Percentiles rank a stretch among this genome's conserved stretches.
These are phyloP conservation scores for Candida boidinii DNA, from an alignment of 805 yeast species.

Conservation along the genomic window DNA sequence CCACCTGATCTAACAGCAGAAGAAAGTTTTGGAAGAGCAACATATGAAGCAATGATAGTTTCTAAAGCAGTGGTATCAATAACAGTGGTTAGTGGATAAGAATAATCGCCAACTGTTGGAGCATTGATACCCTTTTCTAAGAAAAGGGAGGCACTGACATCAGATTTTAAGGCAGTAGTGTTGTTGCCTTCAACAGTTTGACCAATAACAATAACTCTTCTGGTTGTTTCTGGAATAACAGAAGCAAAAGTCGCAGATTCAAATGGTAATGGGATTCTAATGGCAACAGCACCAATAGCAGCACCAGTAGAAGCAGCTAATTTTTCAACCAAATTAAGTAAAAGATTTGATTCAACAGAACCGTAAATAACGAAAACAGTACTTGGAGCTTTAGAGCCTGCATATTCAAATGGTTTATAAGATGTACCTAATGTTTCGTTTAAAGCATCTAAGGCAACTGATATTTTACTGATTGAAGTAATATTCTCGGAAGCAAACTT, in stretches of 20 bases:
- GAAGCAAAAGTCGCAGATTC: slow-evolving; percentile 50
- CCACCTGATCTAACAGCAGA: slow-evolving; percentile 28
- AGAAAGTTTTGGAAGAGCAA: slow-evolving; percentile 15
- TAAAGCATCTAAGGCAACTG: slow-evolving; percentile 38
- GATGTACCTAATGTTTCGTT: slow-evolving; percentile 46
- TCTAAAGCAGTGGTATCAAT: slow-evolving; percentile 50
- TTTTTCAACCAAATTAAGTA: slow-evolving; percentile 34
- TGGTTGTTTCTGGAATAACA: slow-evolving; percentile 48
- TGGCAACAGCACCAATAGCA: slow-evolving; percentile 57
- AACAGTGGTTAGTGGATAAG: slow-evolving; percentile 40
- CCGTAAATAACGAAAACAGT: slow-evolving; percentile 83
- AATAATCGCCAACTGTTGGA: slow-evolving; percentile 39
- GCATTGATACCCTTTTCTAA: slow-evolving; percentile 32
- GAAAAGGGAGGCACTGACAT: slow-evolving; percentile 66
- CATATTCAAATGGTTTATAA: slow-evolving; percentile 60
- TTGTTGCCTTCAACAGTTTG: slow-evolving; percentile 34
- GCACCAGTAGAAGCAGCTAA: slow-evolving; percentile 22
- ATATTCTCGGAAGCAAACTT: slow-evolving; percentile 11
- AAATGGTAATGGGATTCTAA: slow-evolving; percentile 78
- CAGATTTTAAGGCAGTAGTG: slow-evolving; percentile 49
- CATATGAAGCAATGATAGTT: slow-evolving; percentile 38
- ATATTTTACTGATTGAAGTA: slow-evolving; percentile 26
- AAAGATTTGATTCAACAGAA: slow-evolving; percentile 51
- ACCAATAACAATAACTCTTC: slow-evolving; percentile 59
- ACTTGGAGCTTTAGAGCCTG: slow-evolving; percentile 53